These are phyloP conservation scores for Thelonectria olida DNA, from an alignment of 2,329 filamentous ascomycete species.

Conservation along the genomic window DNA sequence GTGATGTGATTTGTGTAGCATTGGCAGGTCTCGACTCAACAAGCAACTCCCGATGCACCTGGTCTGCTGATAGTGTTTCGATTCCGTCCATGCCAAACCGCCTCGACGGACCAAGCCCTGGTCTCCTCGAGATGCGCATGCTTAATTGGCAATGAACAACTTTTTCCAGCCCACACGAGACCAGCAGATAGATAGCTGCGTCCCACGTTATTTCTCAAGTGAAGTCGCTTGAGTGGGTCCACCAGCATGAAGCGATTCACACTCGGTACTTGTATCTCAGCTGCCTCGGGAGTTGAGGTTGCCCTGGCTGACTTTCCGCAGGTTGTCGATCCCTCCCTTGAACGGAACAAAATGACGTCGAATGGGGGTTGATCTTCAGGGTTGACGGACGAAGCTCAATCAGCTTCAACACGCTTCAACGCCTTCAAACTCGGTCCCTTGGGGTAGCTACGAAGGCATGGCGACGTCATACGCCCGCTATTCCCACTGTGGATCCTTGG, in stretches of 20 bases:
- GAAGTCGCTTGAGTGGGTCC: neutral
- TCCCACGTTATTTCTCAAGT: neutral
- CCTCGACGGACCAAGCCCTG: neutral
- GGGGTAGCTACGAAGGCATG: neutral
- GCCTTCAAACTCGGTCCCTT: neutral
- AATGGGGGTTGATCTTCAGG: constrained; percentile 26
- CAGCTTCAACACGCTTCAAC: constrained; percentile 27
- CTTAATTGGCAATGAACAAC: no score
- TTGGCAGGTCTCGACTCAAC: no score
- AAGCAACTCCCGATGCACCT: no score
- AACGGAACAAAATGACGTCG: constrained; percentile 28
- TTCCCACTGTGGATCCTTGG: neutral
- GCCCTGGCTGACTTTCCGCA: constrained; percentile 13
- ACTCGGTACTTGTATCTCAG: no score
- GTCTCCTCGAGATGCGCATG: no score
- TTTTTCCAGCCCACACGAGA: neutral
- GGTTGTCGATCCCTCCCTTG: constrained; percentile 30
- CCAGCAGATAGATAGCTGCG: neutral
- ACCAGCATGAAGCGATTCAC: neutral
- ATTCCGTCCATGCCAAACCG: no score
- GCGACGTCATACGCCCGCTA: neutral
- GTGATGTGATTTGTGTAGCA: no score
- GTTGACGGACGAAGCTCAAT: constrained; percentile 26
- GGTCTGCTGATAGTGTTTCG: neutral
- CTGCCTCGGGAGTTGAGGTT: no score